Conservation (phyloP, 768 basidiomycete species). For the Leccinellum albellum region DNA sequence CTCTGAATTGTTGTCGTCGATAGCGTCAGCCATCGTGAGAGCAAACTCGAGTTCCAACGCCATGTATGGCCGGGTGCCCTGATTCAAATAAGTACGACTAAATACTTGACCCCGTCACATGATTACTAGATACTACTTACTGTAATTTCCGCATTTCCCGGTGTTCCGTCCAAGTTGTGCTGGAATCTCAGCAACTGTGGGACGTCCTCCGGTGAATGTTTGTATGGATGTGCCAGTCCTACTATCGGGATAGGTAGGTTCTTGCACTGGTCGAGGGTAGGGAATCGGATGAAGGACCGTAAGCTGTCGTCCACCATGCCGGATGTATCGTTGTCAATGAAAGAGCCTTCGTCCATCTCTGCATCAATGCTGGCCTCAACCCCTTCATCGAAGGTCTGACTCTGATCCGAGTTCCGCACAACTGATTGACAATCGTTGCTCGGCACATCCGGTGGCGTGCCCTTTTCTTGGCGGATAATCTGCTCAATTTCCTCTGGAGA, state of each 20-base stretch:
- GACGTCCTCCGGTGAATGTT: background rate
- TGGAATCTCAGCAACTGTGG: no score
- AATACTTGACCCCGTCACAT: no score
- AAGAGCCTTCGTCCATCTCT: no score
- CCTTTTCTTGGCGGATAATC: no score
- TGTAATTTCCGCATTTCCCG: background rate
- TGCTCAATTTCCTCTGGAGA: background rate
- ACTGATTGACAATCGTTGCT: no score
- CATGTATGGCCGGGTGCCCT: background rate
- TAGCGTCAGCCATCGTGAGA: background rate
- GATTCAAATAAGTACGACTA: background rate
- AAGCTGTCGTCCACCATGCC: background rate
- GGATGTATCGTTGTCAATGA: background rate
- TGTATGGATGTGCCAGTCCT: background rate
- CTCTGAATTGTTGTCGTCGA: no score
- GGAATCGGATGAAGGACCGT: background rate
- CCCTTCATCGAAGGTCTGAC: no score
- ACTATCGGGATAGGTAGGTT: background rate
- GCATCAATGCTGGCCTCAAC: no score
- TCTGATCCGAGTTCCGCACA: no score
- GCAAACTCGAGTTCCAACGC: background rate
- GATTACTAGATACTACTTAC: background rate
- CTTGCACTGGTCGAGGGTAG: background rate
- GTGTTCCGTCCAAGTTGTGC: background rate
- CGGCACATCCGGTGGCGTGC: no score